Evolutionary conservation across 176 grass and related monocot species (phyloP).

Genomic region (Carex kokanica): DNA sequence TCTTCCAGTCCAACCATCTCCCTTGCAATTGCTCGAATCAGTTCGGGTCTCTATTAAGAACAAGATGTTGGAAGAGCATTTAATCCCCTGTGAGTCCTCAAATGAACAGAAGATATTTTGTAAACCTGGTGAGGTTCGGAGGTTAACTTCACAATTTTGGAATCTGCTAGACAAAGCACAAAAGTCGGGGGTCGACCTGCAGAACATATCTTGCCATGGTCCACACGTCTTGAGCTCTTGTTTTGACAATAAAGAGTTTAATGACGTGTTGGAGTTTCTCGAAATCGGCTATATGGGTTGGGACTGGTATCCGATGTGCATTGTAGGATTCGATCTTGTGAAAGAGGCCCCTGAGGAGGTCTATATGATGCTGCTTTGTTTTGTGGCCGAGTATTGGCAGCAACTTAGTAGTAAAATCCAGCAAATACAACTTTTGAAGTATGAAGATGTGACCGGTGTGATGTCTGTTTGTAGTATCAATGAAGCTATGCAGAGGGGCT

Average conservation of each 20-base stretch:
- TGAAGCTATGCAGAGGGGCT: not conserved
- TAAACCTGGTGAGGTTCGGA: conserved; percentile 38
- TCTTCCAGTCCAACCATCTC: conserved; percentile 36
- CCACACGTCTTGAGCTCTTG: conserved; percentile 46
- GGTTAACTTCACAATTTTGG: conserved; percentile 51
- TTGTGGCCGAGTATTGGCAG: conserved; percentile 39
- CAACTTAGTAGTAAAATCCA: conserved; percentile 30
- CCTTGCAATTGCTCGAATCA: conserved; percentile 41
- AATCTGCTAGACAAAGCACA: conserved; percentile 40
- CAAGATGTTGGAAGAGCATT: conserved; percentile 43
- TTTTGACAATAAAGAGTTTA: conserved; percentile 40
- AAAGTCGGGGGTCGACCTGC: conserved; percentile 31
- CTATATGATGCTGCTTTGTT: conserved; percentile 52
- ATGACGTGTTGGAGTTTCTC: conserved; percentile 41
- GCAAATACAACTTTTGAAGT: conserved; percentile 52
- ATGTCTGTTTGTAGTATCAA: conserved; percentile 42
- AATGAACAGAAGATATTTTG: conserved; percentile 57
- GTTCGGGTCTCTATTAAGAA: conserved; percentile 48
- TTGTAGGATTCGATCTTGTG: conserved; percentile 45
- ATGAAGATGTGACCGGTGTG: conserved; percentile 28
- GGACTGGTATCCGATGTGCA: conserved; percentile 68
- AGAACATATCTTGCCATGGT: conserved; percentile 49
- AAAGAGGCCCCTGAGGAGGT: conserved; percentile 38
- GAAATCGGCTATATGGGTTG: conserved; percentile 33
- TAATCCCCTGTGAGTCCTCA: conserved; percentile 57